Evolutionary conservation across 2,329 filamentous ascomycete species (phyloP).

Genomic region (Penicillium sp.): DNA sequence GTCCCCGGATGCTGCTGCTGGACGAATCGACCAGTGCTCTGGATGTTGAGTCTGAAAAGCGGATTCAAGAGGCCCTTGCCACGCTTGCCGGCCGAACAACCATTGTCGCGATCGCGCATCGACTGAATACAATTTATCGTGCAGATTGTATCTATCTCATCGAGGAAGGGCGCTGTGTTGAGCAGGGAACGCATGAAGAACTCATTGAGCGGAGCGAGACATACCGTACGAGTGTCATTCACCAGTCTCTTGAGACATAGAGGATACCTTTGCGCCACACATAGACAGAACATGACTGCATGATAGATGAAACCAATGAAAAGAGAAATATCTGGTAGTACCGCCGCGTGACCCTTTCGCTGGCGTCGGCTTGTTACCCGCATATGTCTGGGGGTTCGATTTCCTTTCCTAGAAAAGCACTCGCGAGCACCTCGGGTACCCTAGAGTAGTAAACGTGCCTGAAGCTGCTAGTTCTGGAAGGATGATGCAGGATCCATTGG

Average conservation of each 20-base stretch:
- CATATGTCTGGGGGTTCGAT: neutral
- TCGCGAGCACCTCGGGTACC: neutral
- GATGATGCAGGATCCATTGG: neutral
- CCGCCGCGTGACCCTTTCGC: no score
- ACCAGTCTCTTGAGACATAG: slow-evolving; percentile 46
- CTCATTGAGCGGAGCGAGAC: slow-evolving; percentile 51
- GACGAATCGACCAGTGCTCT: slow-evolving; percentile 63
- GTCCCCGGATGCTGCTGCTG: slow-evolving; percentile 56
- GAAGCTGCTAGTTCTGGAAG: neutral
- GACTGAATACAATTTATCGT: slow-evolving; percentile 41
- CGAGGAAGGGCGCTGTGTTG: slow-evolving; percentile 51
- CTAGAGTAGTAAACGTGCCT: neutral
- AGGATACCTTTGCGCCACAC: neutral
- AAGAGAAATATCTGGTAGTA: no score
- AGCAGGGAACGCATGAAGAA: slow-evolving; percentile 53
- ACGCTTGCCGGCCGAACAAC: slow-evolving; percentile 35
- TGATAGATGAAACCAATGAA: neutral
- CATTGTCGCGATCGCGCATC: slow-evolving; percentile 43
- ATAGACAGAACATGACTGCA: neutral
- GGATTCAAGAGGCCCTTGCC: slow-evolving; percentile 46
- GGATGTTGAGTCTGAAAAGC: slow-evolving; percentile 54
- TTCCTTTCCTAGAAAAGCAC: neutral
- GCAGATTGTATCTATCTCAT: slow-evolving; percentile 80
- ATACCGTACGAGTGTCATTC: slow-evolving; percentile 53
- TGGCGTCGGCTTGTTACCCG: no score